Percentiles rank a stretch among this genome's conserved stretches.
Evolutionary conservation across 768 basidiomycete species (phyloP).

Genomic region (Tubosaeta sp.): DNA sequence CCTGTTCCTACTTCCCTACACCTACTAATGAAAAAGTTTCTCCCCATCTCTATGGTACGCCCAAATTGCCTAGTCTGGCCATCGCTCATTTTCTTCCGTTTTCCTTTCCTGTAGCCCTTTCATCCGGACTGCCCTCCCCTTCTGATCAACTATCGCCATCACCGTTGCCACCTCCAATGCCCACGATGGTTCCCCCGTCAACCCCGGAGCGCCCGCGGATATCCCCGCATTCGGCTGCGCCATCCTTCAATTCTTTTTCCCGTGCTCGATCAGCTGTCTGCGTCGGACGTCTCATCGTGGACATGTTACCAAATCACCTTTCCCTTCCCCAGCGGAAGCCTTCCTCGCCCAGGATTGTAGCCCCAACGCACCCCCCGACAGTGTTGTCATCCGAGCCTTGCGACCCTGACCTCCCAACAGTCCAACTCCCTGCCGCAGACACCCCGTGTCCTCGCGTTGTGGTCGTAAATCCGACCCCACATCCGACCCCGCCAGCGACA

Average conservation of each 20-base stretch:
- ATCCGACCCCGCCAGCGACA: slow-evolving; percentile 73
- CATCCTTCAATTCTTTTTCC: slow-evolving; percentile 9
- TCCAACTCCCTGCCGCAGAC: slow-evolving; percentile 26
- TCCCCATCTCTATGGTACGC: slow-evolving; percentile 14
- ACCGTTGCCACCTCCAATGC: slow-evolving; percentile 23
- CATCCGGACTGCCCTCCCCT: slow-evolving; percentile 24
- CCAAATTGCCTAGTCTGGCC: slow-evolving; percentile 7
- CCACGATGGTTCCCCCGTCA: slow-evolving; percentile 15
- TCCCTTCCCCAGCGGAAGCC: slow-evolving; percentile 20
- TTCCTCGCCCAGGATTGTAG: not conserved
- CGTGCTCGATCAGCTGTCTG: slow-evolving; percentile 24
- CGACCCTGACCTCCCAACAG: slow-evolving; percentile 22
- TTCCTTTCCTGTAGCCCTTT: slow-evolving; percentile 22
- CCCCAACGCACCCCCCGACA: slow-evolving; percentile 5
- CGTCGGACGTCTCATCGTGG: slow-evolving; percentile 50
- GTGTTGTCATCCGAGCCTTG: slow-evolving; percentile 9
- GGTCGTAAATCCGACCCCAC: slow-evolving; percentile 72
- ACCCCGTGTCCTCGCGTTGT: slow-evolving; percentile 52
- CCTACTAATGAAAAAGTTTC: slow-evolving; percentile 11
- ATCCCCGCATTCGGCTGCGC: slow-evolving; percentile 18
- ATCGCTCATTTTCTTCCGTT: slow-evolving; percentile 10
- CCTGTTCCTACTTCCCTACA: slow-evolving; percentile 28
- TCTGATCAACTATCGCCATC: slow-evolving; percentile 28
- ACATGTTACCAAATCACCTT: slow-evolving; percentile 50
- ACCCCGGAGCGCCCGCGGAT: slow-evolving; percentile 29